A percentile compares a stretch with the other conserved stretches of the same genome.
Evolutionary conservation across 768 basidiomycete genomes (phyloP).

Genomic region (Lenzites betulinus): DNA sequence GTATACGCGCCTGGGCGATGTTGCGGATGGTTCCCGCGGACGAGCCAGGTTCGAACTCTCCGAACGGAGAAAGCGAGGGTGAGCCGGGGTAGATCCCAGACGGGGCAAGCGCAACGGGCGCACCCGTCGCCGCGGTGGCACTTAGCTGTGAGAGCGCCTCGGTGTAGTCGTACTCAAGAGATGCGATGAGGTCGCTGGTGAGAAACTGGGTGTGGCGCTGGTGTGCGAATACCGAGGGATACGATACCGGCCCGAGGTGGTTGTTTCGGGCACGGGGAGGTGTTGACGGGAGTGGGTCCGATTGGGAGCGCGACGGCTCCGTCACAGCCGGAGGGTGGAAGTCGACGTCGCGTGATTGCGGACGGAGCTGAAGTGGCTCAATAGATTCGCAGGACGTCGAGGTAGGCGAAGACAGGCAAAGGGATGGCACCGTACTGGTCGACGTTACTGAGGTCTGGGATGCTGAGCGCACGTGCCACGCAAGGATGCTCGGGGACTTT

Average conservation of each 20-base stretch:
- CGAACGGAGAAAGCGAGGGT: constrained; percentile 6
- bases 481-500: constrained; percentile 3
- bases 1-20: constrained; percentile 18
- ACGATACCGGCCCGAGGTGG: constrained; percentile 1
- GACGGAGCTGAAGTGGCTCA: constrained; percentile 1
- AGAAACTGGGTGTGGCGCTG: constrained; percentile 21
- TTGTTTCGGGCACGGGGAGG: constrained; percentile 2
- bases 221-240: constrained; percentile 10
- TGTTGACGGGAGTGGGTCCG: background rate
- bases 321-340: background rate
- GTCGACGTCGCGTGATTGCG: constrained; percentile 2
- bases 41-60: constrained; percentile 45
- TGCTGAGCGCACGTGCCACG: constrained; percentile 12
- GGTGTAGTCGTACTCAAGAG: constrained; percentile 30
- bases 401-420: constrained; percentile 15
- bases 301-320: constrained; percentile 3
- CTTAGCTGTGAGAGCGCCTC: constrained; percentile 24
- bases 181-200: constrained; percentile 20
- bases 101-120: constrained; percentile 7
- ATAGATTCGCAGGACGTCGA: constrained; percentile 13
- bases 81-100: constrained; percentile 13
- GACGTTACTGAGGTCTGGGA: constrained; percentile 10
- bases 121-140: constrained; percentile 10
- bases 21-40: constrained; percentile 47
- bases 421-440: constrained; percentile 12